Base-by-base conservation (phyloP, 192 early-diverging fungal genomes). In the Linnemannia hyalina region DNA sequence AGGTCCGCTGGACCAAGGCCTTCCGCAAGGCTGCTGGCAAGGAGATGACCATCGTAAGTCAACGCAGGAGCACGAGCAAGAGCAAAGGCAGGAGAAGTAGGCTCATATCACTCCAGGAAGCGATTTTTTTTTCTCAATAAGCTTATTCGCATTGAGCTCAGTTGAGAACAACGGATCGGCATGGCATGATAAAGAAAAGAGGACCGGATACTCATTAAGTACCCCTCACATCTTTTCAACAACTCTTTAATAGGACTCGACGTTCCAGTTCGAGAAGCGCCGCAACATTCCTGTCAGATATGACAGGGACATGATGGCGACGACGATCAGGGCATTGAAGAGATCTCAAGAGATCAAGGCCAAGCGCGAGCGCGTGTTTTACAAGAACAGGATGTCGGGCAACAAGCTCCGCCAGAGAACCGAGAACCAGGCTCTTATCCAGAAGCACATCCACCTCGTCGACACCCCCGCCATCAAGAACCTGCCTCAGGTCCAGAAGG, bases 1-100 rank as follows among this genome's bases (percentile, higher is more conserved):
- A 99, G 94, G 97, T 99, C 77, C 93, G 95, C 81, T 99, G 99
- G 99, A 99, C 99, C 75, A 99, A 99, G 94, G 98, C 99, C 18
- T 99, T 99, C 97, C 93, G 99, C 77, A 96, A 96, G 89, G 95
- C 99, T 20, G 96, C 97, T 22, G 99, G 99, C 88, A 99, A 99
- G 92, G 99, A 99, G 92, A 99, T 99, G 99, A 93, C 95, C 8
- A 98, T 99, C 77, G 97, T 95, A 95, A 75, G 93, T 93, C 49
- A 52, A 22, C 49, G 18, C 49, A 52, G 15, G 18, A 52, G 20
- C 18, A 20, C 16, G 42, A 32, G 26, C n/a, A 26, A 23, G 3
- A 29, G 60, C 29, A 65, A 29, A 40, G 11, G 26, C n/a, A 26
- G 23, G 3, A 29, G 60, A 29, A 65, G 60, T 29, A 65, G n/a